These are phyloP conservation scores for Clathrospora elynae DNA, from an alignment of 2,329 filamentous ascomycete species.

Conservation along the genomic window DNA sequence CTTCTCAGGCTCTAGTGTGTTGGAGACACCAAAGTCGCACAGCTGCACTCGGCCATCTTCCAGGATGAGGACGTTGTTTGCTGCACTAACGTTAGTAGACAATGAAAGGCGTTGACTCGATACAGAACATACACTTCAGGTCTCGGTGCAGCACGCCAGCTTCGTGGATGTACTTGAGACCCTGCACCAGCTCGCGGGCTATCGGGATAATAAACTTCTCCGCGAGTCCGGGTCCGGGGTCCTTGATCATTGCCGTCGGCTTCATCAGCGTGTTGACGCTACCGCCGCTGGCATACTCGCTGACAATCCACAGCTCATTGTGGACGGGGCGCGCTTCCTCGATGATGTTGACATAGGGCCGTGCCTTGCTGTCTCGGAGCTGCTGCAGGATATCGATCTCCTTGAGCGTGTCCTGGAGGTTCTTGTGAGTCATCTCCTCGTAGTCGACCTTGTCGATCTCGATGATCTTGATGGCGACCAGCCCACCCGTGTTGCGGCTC, in stretches of 20 bases:
- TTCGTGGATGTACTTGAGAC: constrained; percentile 67
- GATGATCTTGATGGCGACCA: constrained; percentile 81
- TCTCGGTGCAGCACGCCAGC: constrained; percentile 69
- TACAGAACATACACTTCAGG: constrained; percentile 59
- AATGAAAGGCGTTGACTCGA: background rate
- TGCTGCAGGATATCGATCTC: constrained; percentile 71
- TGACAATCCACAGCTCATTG: constrained; percentile 85
- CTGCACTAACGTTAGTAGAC: constrained; percentile 35
- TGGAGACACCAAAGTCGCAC: constrained; percentile 84
- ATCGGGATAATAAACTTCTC: constrained; percentile 68
- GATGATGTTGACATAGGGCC: constrained; percentile 83
- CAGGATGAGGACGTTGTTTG: constrained; percentile 78
- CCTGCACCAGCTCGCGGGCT: constrained; percentile 66
- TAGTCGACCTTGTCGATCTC: constrained; percentile 79
- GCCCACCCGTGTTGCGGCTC: constrained; percentile 50
- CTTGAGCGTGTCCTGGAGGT: constrained; percentile 60
- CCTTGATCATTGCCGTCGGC: constrained; percentile 40
- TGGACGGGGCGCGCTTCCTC: constrained; percentile 79
- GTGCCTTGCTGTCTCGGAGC: constrained; percentile 73
- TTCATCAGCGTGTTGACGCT: constrained; percentile 72
- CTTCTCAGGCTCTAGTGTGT: constrained; percentile 73
- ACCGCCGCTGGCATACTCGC: constrained; percentile 83
- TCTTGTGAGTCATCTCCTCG: constrained; percentile 47
- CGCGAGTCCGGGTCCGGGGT: constrained; percentile 52
- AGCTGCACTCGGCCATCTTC: constrained; percentile 78